Evolutionary conservation across 352 stramenopile genomes (phyloP).

Genomic region (Phytopythium oedochilum): DNA sequence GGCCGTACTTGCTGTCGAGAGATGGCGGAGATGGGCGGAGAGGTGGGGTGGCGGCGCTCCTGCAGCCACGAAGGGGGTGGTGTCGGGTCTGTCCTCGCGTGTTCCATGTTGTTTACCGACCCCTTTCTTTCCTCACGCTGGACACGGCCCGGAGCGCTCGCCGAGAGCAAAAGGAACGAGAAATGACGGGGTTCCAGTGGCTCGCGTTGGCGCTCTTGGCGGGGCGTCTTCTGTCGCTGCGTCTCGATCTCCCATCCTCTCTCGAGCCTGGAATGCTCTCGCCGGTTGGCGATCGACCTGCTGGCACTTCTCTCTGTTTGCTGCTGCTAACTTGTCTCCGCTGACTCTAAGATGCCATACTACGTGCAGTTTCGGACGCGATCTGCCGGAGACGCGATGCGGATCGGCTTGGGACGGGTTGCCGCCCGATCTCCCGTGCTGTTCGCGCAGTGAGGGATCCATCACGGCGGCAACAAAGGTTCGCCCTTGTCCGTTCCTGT

Average conservation of each 20-base stretch:
- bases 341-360: background rate
- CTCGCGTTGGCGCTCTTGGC: constrained; percentile 6
- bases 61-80: constrained; percentile 4
- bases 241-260: background rate
- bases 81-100: constrained; percentile 13
- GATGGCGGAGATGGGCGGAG: too few species aligned
- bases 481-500: constrained; percentile 43
- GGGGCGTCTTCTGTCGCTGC: background rate
- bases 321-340: background rate
- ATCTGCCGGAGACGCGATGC: background rate
- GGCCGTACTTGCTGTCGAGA: background rate
- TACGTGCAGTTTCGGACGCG: background rate
- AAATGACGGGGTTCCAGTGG: constrained; percentile 70
- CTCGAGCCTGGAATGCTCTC: background rate
- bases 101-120: constrained; percentile 63
- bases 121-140: constrained; percentile 65
- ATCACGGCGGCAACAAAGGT: constrained; percentile 74
- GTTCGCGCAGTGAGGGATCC: constrained; percentile 18
- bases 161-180: constrained; percentile 44
- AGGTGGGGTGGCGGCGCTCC: constrained; percentile 5
- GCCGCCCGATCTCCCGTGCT: constrained; percentile 23
- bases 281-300: background rate
- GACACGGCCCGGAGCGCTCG: background rate
- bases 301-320: background rate
- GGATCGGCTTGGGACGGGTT: constrained; percentile 13